These are phyloP conservation scores for Xylaria longipes DNA, from an alignment of 495 filamentous ascomycete species.

Conservation along the genomic window DNA sequence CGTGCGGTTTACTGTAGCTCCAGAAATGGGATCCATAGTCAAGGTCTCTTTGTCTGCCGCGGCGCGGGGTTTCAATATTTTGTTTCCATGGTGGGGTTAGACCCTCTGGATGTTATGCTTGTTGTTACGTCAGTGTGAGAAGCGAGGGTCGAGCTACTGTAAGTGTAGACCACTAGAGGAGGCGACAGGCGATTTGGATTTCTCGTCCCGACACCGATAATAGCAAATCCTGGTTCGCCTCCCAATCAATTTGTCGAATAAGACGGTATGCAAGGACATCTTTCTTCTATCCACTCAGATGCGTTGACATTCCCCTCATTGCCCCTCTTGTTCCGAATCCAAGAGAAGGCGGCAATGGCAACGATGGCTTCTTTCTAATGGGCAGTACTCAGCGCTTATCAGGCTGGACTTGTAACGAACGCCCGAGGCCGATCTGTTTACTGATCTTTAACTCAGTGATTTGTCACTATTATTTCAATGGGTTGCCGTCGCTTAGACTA, in stretches of 20 bases:
- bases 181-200: conserved; percentile 18
- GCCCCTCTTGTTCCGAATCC: conserved; percentile 18
- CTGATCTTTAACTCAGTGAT: background rate
- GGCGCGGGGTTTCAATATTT: conserved; percentile 17
- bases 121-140: conserved; percentile 21
- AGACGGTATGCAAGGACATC: conserved; percentile 3
- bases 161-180: conserved; percentile 8
- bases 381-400: background rate
- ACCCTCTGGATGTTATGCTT: background rate
- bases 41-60: conserved; percentile 7
- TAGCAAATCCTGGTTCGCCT: background rate
- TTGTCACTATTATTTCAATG: conserved; percentile 20
- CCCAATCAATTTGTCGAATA: background rate
- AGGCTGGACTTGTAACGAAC: background rate
- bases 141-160: background rate
- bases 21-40: background rate
- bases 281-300: conserved; percentile 3
- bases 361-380: background rate
- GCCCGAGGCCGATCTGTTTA: background rate
- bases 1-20: conserved; percentile 22
- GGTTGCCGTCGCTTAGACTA: background rate
- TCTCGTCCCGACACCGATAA: background rate
- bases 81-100: conserved; percentile 23
- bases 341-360: background rate
- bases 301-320: conserved; percentile 1